Evolutionary conservation across 2,329 filamentous ascomycete genomes (phyloP), one percentile per base, ranked within the genome.

Genomic region (Ophiostoma triangulosporum): DNA sequence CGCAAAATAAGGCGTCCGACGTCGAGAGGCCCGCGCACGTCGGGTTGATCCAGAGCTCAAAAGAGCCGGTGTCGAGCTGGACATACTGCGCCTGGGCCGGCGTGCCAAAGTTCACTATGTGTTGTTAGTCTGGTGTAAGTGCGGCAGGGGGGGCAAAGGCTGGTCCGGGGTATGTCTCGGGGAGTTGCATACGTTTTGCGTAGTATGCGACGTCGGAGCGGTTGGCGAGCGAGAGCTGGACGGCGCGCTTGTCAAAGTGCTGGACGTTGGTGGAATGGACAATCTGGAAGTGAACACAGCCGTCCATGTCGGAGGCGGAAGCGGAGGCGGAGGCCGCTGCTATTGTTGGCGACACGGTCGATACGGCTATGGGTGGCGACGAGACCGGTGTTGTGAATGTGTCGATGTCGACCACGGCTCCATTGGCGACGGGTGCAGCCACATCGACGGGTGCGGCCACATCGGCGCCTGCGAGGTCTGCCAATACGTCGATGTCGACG

Each of bases 61-160:
- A 79, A 9, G 76, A 80, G 46, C 77, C 76, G 0, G 78, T 80
- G 62, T 81, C 77, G 53, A 81, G 63, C 61, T 78, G 75, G 11
- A 78, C 74, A 54, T 69, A 75, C 50, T 79, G 70, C 2, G 69
- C 60, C 57, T 80, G 77, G 1, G 71, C 65, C 14, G 77, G 77
- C 3, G 70, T 78, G 48, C 77, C 77, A 49, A 80, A 73, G 55
- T 69, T 68, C 58, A 78, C 69, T 71, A 14, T 14, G 22, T 31
- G 22, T 31, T 4, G 46, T 48, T n/a, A 32, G 27, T 46, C 24
- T 12, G 7, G 14, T 36, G n/a, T n/a, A n/a, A n/a, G n/a, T n/a
- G n/a, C n/a, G n/a, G n/a, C n/a, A n/a, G n/a, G n/a, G n/a, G n/a
- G n/a, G n/a, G n/a, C n/a, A n/a, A n/a, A n/a, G n/a, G n/a, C n/a